Evolutionary conservation across 2,329 filamentous ascomycete genomes (phyloP).

Genomic region (Colletotrichum tropicicola): DNA sequence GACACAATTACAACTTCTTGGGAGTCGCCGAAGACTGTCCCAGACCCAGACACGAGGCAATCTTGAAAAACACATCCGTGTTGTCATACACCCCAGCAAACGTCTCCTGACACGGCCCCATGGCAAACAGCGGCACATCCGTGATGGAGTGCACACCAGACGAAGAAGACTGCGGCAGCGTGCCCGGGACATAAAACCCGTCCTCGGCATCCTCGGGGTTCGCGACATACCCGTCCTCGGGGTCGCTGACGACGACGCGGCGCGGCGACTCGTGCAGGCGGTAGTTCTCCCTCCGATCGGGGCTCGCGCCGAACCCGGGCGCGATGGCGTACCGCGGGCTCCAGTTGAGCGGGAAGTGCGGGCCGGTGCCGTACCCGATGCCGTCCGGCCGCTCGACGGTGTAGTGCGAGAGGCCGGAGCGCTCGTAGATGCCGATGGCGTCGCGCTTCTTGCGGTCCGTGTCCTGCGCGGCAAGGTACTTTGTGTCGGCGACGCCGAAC

Average conservation of each 20-base stretch:
- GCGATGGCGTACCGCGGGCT: conserved; percentile 87
- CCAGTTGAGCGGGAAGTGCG: conserved; percentile 85
- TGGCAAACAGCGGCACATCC: conserved; percentile 80
- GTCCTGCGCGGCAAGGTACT: conserved; percentile 74
- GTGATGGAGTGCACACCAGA: conserved; percentile 83
- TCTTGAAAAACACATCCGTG: conserved; percentile 79
- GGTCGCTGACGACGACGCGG: conserved; percentile 56
- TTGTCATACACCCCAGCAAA: conserved; percentile 78
- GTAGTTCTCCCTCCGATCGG: conserved; percentile 83
- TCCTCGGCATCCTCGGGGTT: conserved; percentile 72
- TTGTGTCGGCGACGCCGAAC: conserved; percentile 82
- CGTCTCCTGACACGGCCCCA: conserved; percentile 79
- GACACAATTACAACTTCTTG: neutral
- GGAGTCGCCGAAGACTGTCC: conserved; percentile 33
- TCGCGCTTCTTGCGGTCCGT: conserved; percentile 77
- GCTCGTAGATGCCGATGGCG: conserved; percentile 77
- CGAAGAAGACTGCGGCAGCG: conserved; percentile 67
- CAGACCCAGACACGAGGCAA: conserved; percentile 73
- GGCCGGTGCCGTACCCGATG: conserved; percentile 75
- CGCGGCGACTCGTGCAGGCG: conserved; percentile 74
- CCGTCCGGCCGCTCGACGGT: conserved; percentile 62
- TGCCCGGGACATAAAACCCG: conserved; percentile 81
- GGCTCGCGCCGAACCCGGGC: conserved; percentile 74
- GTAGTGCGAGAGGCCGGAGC: conserved; percentile 82
- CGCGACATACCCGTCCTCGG: conserved; percentile 69